Conservation (phyloP, 371 early-diverging fungal genomes). For the Rhizopus delemar region DNA sequence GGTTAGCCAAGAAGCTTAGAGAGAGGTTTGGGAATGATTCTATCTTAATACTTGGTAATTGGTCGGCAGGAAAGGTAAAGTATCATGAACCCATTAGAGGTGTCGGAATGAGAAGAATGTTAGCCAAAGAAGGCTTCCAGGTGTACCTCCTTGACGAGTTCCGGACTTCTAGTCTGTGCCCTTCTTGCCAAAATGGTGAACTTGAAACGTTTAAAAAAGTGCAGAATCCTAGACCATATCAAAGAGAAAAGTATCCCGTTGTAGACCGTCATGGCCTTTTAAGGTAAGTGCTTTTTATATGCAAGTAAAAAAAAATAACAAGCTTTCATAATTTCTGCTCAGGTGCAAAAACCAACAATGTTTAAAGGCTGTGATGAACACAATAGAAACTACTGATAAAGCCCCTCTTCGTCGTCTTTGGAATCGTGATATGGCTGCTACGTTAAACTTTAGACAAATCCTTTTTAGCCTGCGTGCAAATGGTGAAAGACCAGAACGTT, state of each 20-base stretch:
- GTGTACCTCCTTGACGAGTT: constrained; percentile 1
- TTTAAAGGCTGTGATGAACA: background rate
- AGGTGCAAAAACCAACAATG: constrained; percentile 9
- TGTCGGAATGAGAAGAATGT: background rate
- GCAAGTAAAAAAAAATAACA: background rate
- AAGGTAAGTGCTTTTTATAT: background rate
- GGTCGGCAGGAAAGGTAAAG: constrained; percentile 1
- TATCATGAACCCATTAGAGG: constrained; percentile 7
- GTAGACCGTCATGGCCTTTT: constrained; percentile 1
- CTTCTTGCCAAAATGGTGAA: background rate
- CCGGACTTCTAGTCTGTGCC: constrained; percentile 3
- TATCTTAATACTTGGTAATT: constrained; percentile 4
- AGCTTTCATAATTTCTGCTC: background rate
- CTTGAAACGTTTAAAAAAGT: constrained; percentile 1
- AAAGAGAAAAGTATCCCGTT: background rate
- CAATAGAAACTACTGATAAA: background rate
- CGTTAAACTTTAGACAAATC: background rate
- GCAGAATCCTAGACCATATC: background rate
- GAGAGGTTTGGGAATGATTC: constrained; percentile 4
- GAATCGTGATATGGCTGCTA: constrained; percentile 1
- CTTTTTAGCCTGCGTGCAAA: background rate
- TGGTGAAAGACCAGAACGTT: background rate
- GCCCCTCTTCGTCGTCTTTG: background rate
- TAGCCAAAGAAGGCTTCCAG: constrained; percentile 3
- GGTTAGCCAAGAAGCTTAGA: background rate